phyloP scores from a whole-genome alignment of 352 stramenopile genomes.

The Globisporangium spinosum region DNA sequence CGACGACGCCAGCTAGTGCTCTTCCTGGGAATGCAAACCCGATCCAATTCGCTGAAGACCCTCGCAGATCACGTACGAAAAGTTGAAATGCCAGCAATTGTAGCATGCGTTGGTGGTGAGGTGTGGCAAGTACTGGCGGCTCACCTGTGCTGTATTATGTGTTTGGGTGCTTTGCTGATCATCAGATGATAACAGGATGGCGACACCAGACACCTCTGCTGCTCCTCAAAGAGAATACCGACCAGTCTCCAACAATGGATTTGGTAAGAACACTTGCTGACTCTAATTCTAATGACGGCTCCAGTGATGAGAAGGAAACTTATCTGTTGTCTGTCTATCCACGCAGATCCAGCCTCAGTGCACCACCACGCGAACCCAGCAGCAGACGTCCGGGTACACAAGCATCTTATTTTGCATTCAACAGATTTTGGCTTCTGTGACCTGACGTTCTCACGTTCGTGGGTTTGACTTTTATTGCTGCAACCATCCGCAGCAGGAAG shows the following conservation, averaged over 20 bases:
- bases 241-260: slow-evolving; percentile 2
- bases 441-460: neutral
- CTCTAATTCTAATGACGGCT: neutral
- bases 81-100: neutral
- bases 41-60: slow-evolving; percentile 18
- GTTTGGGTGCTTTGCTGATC: neutral
- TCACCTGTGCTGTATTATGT: neutral
- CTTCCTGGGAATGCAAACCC: slow-evolving; percentile 2
- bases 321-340: neutral
- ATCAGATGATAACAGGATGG: slow-evolving; percentile 3
- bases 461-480: neutral
- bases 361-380: slow-evolving; percentile 2
- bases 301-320: neutral
- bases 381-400: slow-evolving; percentile 1
- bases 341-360: neutral
- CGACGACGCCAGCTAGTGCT: slow-evolving; percentile 23
- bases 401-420: neutral
- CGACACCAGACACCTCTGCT: slow-evolving; percentile 4
- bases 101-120: neutral
- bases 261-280: neutral
- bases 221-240: neutral
- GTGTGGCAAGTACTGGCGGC: neutral
- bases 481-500: neutral
- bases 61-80: slow-evolving; percentile 15
- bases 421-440: neutral